Percentiles rank a stretch among this genome's conserved stretches.
Conservation (phyloP, 805 yeast species). For the Yueomyces sinensis region DNA sequence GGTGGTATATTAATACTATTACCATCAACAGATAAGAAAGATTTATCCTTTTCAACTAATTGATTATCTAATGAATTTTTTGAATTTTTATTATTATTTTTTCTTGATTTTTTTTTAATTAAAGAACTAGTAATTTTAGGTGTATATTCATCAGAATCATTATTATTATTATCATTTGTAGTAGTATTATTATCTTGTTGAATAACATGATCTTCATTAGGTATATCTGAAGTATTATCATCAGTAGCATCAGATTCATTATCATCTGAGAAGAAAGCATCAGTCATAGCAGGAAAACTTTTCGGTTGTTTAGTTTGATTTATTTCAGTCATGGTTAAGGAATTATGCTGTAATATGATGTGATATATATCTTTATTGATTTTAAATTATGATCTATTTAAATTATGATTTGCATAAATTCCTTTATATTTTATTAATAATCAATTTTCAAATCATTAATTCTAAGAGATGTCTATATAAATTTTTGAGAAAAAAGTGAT, state of each 20-base stretch:
- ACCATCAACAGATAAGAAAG: constrained; percentile 15
- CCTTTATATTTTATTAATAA: too few species aligned
- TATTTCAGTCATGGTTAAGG: constrained; percentile 13
- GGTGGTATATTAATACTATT: constrained; percentile 26
- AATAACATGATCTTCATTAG: constrained; percentile 10
- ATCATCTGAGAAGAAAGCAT: constrained; percentile 21
- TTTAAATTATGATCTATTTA: too few species aligned
- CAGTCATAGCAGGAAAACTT: constrained; percentile 14
- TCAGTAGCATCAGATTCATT: constrained; percentile 19
- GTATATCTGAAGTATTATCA: constrained; percentile 10
- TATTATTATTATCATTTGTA: constrained; percentile 8
- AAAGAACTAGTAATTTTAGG: constrained; percentile 2
- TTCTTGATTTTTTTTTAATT: constrained; percentile 1
- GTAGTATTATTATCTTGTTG: constrained; percentile 1
- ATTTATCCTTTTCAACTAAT: constrained; percentile 31
- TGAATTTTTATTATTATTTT: constrained; percentile 5
- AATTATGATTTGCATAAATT: too few species aligned
- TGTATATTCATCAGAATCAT: constrained; percentile 11
- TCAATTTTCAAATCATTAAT: too few species aligned
- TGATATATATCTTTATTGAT: too few species aligned
- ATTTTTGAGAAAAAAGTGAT: too few species aligned
- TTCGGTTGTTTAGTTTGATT: constrained; percentile 14
- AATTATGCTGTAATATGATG: too few species aligned
- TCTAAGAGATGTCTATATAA: too few species aligned
- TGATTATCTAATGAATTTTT: constrained; percentile 15